Evolutionary conservation across 2,329 filamentous ascomycete genomes (phyloP).

Genomic region (Huntiella savannae): DNA sequence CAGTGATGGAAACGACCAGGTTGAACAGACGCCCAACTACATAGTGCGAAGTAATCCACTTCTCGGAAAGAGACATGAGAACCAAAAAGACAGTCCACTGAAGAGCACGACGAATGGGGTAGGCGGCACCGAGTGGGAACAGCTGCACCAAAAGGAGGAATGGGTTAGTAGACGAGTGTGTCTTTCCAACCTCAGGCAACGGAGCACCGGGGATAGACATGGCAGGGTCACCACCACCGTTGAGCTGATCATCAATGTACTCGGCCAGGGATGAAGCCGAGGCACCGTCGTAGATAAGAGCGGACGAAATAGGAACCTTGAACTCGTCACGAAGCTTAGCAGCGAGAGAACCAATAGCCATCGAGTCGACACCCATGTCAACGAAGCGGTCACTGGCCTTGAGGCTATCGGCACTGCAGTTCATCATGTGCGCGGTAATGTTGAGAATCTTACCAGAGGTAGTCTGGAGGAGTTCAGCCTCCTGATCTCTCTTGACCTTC

Average conservation of each 20-base stretch:
- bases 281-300: constrained; percentile 30
- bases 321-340: constrained; percentile 32
- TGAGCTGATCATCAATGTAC: constrained; percentile 20
- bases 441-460: constrained; percentile 22
- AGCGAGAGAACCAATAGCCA: constrained; percentile 32
- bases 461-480: constrained; percentile 14
- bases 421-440: constrained; percentile 27
- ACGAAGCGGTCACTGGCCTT: constrained; percentile 27
- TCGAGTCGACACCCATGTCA: constrained; percentile 32
- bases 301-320: constrained; percentile 28
- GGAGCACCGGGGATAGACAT: constrained; percentile 8
- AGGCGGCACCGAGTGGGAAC: constrained; percentile 28
- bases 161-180: constrained; percentile 29
- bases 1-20: constrained; percentile 25
- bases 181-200: constrained; percentile 21
- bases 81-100: constrained; percentile 35
- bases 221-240: constrained; percentile 6
- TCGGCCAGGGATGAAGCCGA: constrained; percentile 23
- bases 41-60: constrained; percentile 21
- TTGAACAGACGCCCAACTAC: constrained; percentile 29
- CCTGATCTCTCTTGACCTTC: constrained; percentile 13
- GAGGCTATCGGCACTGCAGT: constrained; percentile 22
- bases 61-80: constrained; percentile 22
- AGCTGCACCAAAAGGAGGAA: constrained; percentile 31
- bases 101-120: constrained; percentile 30